Base-by-base conservation (phyloP, 352 stramenopile species). In the Pythium diclinum region DNA sequence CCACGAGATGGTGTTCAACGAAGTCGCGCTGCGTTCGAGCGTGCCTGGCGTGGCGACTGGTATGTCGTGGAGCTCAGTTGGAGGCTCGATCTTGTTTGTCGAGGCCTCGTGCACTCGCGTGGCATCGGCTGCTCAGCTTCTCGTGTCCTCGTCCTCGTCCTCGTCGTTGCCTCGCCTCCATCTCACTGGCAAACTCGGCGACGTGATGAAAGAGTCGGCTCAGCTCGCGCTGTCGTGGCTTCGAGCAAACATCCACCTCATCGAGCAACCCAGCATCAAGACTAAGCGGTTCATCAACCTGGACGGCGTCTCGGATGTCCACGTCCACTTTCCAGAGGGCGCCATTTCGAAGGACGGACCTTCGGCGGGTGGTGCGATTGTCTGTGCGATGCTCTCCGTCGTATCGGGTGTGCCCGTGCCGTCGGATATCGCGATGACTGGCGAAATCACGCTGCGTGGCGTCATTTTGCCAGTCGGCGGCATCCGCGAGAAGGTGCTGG, bases 401-500 rank as follows among this genome's bases (percentile, higher is more conserved):
- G 73, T 91, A 44, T 81, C 77, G 9, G 74, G 76, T 44, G 63
- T 89, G 7, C 60, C 77, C 4, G 84, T 97, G 56, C 83, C 83
- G 25, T 65, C 87, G 0, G 88, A 95, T 60, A 83, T 95, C 21
- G 84, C 88, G 13, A 96, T 96, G 86, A 97, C 89, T 10, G 90
- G 90, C 32, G 87, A 97, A 67, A 91, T 97, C 54, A 94, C 85
- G 0, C 65, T 97, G 10, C 82, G 83, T 19, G 91, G 89, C 28
- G 80, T 95, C 23, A 90, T 97, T 59, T 64, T 97, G n/a, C 88
- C 91, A 2, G 87, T 97, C 36, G 88, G 89, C n/a, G 91, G 89
- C 19, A 91, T 97, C 52, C 88, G 91, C 19, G 88, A 97, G 59
- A 97, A 97, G 72, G 83, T 96, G 17, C 68, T 97, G 13, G 88